These are phyloP conservation scores for Metarhizium anisopliae DNA, from an alignment of 2,329 filamentous ascomycete genomes.

Conservation along the genomic window DNA sequence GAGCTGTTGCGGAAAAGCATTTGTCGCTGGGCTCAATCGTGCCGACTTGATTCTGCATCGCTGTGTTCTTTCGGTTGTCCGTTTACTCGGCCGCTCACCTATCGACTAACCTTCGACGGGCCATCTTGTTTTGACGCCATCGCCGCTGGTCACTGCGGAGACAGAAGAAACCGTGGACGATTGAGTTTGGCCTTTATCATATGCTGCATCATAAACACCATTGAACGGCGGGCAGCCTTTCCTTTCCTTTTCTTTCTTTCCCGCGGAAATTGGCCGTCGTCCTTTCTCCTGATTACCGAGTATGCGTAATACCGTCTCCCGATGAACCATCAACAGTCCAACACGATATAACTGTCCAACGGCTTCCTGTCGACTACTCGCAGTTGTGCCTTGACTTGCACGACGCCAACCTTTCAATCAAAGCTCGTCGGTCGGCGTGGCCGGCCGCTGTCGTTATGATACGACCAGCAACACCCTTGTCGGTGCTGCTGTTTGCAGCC, in stretches of 20 bases:
- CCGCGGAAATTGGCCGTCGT: neutral
- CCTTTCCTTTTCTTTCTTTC: neutral
- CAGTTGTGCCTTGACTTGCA: neutral
- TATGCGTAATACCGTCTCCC: neutral
- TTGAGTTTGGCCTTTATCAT: neutral
- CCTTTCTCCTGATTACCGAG: neutral
- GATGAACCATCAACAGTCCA: slow-evolving; percentile 2
- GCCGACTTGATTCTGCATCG: neutral
- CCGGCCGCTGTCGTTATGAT: slow-evolving; percentile 52
- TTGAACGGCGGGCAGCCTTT: neutral
- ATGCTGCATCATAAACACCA: neutral
- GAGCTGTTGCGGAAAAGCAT: neutral
- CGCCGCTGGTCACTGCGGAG: neutral
- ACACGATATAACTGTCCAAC: neutral
- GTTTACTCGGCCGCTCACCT: neutral
- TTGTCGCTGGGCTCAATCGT: neutral
- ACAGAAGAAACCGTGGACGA: neutral
- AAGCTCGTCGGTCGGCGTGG: slow-evolving; percentile 12
- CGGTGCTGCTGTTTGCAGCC: slow-evolving; percentile 73
- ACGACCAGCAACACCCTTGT: slow-evolving; percentile 85
- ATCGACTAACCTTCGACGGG: neutral
- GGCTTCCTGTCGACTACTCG: neutral
- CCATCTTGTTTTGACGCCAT: neutral
- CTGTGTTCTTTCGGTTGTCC: neutral
- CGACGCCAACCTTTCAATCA: neutral